phyloP scores from a whole-genome alignment of 805 yeast genomes.

The Blastobotrys chiropterorum region DNA sequence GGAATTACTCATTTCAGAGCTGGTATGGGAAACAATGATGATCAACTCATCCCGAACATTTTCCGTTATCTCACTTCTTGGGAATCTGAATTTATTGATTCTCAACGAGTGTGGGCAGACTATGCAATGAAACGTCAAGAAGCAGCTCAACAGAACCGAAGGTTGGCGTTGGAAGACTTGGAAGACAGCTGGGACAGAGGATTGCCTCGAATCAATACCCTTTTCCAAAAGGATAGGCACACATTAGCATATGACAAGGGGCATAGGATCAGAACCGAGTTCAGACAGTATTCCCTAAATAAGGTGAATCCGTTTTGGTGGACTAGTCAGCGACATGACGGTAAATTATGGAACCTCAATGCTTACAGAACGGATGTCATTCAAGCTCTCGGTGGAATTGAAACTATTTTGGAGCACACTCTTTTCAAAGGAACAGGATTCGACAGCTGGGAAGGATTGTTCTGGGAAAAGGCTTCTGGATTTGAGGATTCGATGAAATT shows the following conservation, averaged over 20 bases:
- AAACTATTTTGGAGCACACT: conserved; percentile 91
- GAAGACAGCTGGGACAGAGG: conserved; percentile 97
- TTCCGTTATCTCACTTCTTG: conserved; percentile 90
- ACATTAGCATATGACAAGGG: conserved; percentile 94
- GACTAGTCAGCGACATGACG: conserved; percentile 91
- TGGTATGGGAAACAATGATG: conserved; percentile 77
- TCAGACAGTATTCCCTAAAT: conserved; percentile 63
- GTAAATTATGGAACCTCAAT: conserved; percentile 88
- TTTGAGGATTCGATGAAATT: conserved; percentile 94
- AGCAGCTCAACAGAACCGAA: conserved; percentile 76
- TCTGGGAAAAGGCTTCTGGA: conserved; percentile 98
- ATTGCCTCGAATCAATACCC: conserved; percentile 88
- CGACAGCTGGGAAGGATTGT: conserved; percentile 96
- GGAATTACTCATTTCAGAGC: conserved; percentile 92
- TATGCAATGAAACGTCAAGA: conserved; percentile 85
- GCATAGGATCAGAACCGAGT: conserved; percentile 75
- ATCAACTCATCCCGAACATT: conserved; percentile 81
- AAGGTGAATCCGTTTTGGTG: conserved; percentile 93
- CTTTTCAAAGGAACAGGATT: conserved; percentile 95
- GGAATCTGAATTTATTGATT: conserved; percentile 93
- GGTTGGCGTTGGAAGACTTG: conserved; percentile 86
- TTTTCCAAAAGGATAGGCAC: conserved; percentile 92
- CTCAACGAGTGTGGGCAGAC: conserved; percentile 97
- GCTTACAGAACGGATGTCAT: conserved; percentile 93
- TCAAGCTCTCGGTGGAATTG: conserved; percentile 96